Percentiles rank a stretch among this genome's conserved stretches.
phyloP scores from a whole-genome alignment of 2,329 filamentous ascomycete species.

The Trichoderma hamatum region DNA sequence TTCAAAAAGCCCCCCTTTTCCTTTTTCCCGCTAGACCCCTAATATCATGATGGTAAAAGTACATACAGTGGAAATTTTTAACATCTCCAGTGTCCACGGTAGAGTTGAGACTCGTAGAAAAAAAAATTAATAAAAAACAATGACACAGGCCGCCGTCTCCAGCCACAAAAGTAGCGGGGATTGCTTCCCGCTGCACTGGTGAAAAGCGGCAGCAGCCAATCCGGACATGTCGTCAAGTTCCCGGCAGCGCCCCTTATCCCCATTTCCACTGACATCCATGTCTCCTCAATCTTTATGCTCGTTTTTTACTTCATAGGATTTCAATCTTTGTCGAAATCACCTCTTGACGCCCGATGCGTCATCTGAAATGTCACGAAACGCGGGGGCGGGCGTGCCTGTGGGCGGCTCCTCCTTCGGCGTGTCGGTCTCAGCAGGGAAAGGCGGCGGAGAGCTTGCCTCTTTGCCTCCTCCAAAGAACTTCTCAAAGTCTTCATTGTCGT shows the following conservation, averaged over 20 bases:
- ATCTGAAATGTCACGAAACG: slow-evolving; percentile 40
- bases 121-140: background rate
- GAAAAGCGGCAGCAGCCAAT: slow-evolving; percentile 19
- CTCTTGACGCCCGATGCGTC: slow-evolving; percentile 23
- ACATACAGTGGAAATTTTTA: slow-evolving; percentile 22
- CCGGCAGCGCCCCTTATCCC: slow-evolving; percentile 9
- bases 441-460: slow-evolving; percentile 60
- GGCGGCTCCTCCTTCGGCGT: slow-evolving; percentile 41
- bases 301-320: background rate
- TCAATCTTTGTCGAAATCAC: slow-evolving; percentile 5
- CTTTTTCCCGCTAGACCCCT: slow-evolving; percentile 11
- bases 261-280: background rate
- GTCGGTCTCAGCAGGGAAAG: slow-evolving; percentile 53
- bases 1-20: slow-evolving; percentile 10
- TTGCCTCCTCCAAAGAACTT: slow-evolving; percentile 83
- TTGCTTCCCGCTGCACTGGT: background rate
- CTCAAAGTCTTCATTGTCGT: slow-evolving; percentile 81
- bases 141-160: slow-evolving; percentile 5
- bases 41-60: slow-evolving; percentile 22
- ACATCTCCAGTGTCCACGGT: slow-evolving; percentile 19
- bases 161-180: background rate
- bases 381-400: slow-evolving; percentile 45
- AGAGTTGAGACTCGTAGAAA: slow-evolving; percentile 30
- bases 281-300: background rate
- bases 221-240: slow-evolving; percentile 20